Base-by-base conservation (phyloP, 2,329 filamentous ascomycete genomes). In the Catunica adiposa region DNA sequence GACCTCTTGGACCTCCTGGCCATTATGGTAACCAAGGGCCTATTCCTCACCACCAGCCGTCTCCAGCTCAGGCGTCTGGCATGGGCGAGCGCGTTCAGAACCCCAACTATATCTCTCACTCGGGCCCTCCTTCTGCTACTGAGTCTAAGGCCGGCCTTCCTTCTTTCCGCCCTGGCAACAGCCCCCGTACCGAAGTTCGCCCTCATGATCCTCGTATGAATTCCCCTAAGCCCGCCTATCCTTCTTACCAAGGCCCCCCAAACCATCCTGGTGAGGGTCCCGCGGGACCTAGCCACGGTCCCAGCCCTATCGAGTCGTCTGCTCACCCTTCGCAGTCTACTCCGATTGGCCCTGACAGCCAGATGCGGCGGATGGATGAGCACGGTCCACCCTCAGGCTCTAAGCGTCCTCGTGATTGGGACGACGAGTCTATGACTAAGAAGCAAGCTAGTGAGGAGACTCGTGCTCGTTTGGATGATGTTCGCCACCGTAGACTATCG, bases 381-480 rank as follows among this genome's bases (percentile, higher is more conserved):
- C 79, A 89, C n/a, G 86, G 89, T 17, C 70, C 83, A 1, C 94
- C 88, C 38, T 84, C 86, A 9, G 79, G 78, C 2, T 80, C 84
- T 57, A 98, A 98, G 75, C 80, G 92, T 57, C 77, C 82, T 66
- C 83, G 89, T 51, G 92, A 97, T 64, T 96, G 92, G 89, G 92
- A 97, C 62, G 84, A 90, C 37, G 88, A 94, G 37, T 72, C 79
- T 22, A 71, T 81, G 3, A 74, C 76, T 47, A 94, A 96, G 73
- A 96, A 96, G 71, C 81, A 86, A 59, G 83, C 86, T 8, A 94
- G 82, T 40, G 90, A 97, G 3, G 89, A 96, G 67, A 88, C 78
- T 61, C 83, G 90, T 46, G 86, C 86, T 58, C 85, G 88, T 55
- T 75, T 96, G 61, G 89, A 95, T 40, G 89, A 96, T 63, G 78